These are phyloP conservation scores for Peronospora destructor DNA, from an alignment of 352 stramenopile genomes.

Conservation along the genomic window DNA sequence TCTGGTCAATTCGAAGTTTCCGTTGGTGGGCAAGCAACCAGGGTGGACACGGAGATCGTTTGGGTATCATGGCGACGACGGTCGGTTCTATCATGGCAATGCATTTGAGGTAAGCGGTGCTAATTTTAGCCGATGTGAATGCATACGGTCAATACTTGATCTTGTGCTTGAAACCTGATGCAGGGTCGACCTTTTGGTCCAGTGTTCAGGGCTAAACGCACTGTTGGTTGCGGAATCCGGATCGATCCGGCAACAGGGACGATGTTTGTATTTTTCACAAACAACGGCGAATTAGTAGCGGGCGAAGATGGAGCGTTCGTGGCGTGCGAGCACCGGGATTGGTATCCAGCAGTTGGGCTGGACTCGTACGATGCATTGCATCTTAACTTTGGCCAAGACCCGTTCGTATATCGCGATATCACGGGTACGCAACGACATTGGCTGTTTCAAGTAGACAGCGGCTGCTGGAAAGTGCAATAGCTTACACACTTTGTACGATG, in stretches of 20 bases:
- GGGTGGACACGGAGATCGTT: constrained; percentile 60
- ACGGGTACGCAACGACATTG: constrained; percentile 12
- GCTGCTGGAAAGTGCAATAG: background rate
- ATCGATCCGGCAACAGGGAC: constrained; percentile 12
- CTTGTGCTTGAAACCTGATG: background rate
- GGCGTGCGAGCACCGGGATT: constrained; percentile 42
- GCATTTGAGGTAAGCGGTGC: constrained; percentile 29
- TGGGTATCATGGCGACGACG: constrained; percentile 78
- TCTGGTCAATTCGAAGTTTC: constrained; percentile 43
- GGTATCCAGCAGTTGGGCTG: constrained; percentile 81
- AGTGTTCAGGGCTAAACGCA: constrained; percentile 24
- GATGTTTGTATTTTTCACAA: constrained; percentile 70
- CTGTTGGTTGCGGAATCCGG: constrained; percentile 34
- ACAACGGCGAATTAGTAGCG: constrained; percentile 54
- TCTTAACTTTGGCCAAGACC: constrained; percentile 81
- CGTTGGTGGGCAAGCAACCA: constrained; percentile 55
- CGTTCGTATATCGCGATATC: constrained; percentile 45
- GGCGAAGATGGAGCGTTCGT: constrained; percentile 29
- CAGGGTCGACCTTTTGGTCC: constrained; percentile 33
- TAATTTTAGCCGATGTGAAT: background rate
- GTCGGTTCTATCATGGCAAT: constrained; percentile 51
- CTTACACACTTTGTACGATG: background rate
- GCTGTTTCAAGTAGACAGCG: background rate
- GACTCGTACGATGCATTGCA: constrained; percentile 74
- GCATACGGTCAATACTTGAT: constrained; percentile 1